Percentiles rank a stretch among this genome's conserved stretches.
phyloP scores from a whole-genome alignment of 768 basidiomycete genomes.

The Coprinopsis sp. region DNA sequence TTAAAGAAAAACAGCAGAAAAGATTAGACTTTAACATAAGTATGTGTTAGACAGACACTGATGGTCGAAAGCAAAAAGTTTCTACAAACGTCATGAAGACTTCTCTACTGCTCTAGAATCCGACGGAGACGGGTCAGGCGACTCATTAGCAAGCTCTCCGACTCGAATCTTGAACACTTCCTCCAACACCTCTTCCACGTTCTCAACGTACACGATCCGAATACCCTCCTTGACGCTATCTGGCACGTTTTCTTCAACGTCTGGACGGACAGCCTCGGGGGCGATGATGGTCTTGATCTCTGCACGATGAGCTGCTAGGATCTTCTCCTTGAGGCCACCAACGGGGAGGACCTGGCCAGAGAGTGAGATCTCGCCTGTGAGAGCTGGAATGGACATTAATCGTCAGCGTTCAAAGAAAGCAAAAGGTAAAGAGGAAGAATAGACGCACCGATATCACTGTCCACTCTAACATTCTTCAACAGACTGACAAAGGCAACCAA shows the following conservation, averaged over 20 bases:
- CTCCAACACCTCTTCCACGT: conserved; percentile 82
- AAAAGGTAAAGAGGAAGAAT: neutral
- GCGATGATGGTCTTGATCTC: conserved; percentile 91
- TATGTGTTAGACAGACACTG: too few relatives aligned
- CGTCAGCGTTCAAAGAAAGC: neutral
- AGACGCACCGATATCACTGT: conserved; percentile 80
- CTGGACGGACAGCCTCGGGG: conserved; percentile 83
- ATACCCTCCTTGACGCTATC: conserved; percentile 95
- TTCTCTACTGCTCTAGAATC: too few relatives aligned
- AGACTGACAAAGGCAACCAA: conserved; percentile 87
- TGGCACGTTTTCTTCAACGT: conserved; percentile 97
- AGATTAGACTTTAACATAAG: too few relatives aligned
- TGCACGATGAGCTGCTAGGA: conserved; percentile 93
- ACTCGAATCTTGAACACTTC: conserved; percentile 65
- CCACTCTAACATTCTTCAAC: conserved; percentile 79
- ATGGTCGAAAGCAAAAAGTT: too few relatives aligned
- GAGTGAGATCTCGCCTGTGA: conserved; percentile 98
- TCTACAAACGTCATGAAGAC: too few relatives aligned
- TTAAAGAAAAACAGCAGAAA: too few relatives aligned
- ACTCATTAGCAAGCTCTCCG: conserved; percentile 43
- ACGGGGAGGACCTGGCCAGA: conserved; percentile 96
- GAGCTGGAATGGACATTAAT: conserved; percentile 46
- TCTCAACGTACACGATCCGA: conserved; percentile 91
- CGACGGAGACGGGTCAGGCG: too few relatives aligned
- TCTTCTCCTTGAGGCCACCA: conserved; percentile 94